Conservation (phyloP, 768 basidiomycete species). For the Suillus weaverae region DNA sequence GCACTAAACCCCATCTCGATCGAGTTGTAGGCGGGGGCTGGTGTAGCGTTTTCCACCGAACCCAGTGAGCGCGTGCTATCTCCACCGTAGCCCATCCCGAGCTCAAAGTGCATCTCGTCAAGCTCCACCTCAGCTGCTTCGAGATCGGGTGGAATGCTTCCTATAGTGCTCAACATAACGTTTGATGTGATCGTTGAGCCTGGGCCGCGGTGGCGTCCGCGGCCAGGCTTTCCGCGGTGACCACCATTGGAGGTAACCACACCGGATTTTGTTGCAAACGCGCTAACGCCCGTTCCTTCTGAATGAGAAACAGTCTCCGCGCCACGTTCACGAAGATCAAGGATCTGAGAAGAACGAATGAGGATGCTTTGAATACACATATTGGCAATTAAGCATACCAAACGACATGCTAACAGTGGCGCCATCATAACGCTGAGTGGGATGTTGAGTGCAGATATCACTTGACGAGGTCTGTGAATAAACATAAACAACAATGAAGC, state of each 20-base stretch:
- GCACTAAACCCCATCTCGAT: slow-evolving; percentile 40
- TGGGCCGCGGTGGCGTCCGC: slow-evolving; percentile 46
- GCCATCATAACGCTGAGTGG: slow-evolving; percentile 84
- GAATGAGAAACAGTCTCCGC: slow-evolving; percentile 70
- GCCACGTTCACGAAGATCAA: slow-evolving; percentile 80
- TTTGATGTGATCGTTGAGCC: slow-evolving; percentile 60
- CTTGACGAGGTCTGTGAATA: slow-evolving; percentile 66
- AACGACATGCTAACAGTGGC: slow-evolving; percentile 75
- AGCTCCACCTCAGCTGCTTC: slow-evolving; percentile 57
- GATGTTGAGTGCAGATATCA: slow-evolving; percentile 81
- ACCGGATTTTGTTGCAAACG: slow-evolving; percentile 65
- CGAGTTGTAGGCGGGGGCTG: slow-evolving; percentile 49
- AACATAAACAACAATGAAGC: slow-evolving; percentile 7
- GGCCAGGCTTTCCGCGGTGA: slow-evolving; percentile 22
- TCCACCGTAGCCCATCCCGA: slow-evolving; percentile 53
- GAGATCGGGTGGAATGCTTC: slow-evolving; percentile 54
- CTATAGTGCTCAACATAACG: slow-evolving; percentile 62
- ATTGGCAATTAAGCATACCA: slow-evolving; percentile 42
- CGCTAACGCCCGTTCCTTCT: slow-evolving; percentile 66
- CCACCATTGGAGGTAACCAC: slow-evolving; percentile 27
- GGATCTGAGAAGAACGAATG: slow-evolving; percentile 49
- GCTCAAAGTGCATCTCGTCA: slow-evolving; percentile 52
- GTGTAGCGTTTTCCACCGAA: slow-evolving; percentile 37
- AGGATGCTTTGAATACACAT: background rate
- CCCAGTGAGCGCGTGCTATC: slow-evolving; percentile 37